Base-by-base conservation (phyloP, 495 filamentous ascomycete genomes). In the Daldinia grandis region DNA sequence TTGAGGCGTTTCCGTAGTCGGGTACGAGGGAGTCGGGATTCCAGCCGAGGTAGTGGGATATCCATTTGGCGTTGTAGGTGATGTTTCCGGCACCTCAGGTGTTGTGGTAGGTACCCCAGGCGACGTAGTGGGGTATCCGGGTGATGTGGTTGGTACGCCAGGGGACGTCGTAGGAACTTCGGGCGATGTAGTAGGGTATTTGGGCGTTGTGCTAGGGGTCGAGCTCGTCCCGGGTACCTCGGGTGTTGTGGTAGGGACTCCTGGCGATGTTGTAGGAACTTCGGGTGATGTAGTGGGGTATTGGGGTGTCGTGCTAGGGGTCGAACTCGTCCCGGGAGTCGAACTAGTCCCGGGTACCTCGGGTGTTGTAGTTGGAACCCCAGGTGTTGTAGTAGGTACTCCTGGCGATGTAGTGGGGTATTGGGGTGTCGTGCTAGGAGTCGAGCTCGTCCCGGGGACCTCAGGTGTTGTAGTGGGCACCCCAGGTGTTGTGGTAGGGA, bases 181-280 rank as follows among this genome's bases (percentile, higher is more conserved):
- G 0, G 24, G 31, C 12, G 31, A 14, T 24, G 25, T 30, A 0
- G 62, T 47, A 37, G 62, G 37, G n/a, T 14, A 27, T 3, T 19
- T 9, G 6, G 56, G 33, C n/a, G 56, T 28, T 3, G 50, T 30
- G 19, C 14, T 30, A 31, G 58, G 28, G 5, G 15, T 25, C 3
- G 27, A n/a, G n/a, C 27, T 54, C 15, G 51, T n/a, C n/a, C n/a
- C 49, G 15, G n/a, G n/a, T n/a, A n/a, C n/a, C n/a, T n/a, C n/a
- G n/a, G n/a, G n/a, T n/a, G n/a, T 2, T 8, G 58, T 33, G 28
- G 58, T 61, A 24, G 58, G 38, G 33, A 42, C 40, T 58, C 9
- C 31, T 47, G 49, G 24, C 49, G 49, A 5, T 28, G 49, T 53
- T 3, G 50, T n/a, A n/a, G n/a, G 25, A 9, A 54, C 50, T 47